These are phyloP conservation scores for Colletotrichum limetticola DNA, from an alignment of 2,329 filamentous ascomycete species.

Conservation along the genomic window DNA sequence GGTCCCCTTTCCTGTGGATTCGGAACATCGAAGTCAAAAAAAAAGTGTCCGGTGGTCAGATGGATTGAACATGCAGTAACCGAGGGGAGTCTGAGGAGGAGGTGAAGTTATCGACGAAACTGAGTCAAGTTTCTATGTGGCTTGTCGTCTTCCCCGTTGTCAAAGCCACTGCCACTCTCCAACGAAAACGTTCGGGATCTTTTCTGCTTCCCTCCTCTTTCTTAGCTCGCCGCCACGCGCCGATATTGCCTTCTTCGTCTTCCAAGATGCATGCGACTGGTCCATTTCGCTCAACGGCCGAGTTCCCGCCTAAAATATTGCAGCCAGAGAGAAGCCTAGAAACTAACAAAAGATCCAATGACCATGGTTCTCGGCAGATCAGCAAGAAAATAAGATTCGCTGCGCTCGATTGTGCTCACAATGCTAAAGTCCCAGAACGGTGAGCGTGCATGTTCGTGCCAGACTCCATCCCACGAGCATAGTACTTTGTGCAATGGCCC, in stretches of 20 bases:
- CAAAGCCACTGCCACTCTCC: not conserved
- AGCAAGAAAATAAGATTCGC: not conserved
- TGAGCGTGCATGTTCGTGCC: not conserved
- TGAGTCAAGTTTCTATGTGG: not conserved
- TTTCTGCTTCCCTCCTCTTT: not conserved
- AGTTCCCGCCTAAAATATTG: not conserved
- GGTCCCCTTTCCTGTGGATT: not conserved
- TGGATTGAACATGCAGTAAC: not conserved
- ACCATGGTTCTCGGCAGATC: not conserved
- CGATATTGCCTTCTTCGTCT: not conserved
- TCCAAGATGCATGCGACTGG: not conserved
- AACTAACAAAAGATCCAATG: not conserved
- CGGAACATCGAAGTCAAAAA: not conserved
- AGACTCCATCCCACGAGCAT: not conserved
- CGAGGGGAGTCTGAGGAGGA: too few species aligned
- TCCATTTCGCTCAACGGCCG: not conserved
- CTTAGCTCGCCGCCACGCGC: not conserved
- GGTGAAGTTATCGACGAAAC: not conserved
- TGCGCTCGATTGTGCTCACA: not conserved
- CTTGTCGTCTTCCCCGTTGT: too few species aligned
- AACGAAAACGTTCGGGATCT: not conserved
- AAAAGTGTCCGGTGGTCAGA: not conserved
- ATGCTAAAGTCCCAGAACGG: not conserved
- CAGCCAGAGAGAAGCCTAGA: not conserved
- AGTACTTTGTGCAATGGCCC: not conserved